phyloP scores from a whole-genome alignment of 257 asterid genomes.

The Anisodus acutangulus region DNA sequence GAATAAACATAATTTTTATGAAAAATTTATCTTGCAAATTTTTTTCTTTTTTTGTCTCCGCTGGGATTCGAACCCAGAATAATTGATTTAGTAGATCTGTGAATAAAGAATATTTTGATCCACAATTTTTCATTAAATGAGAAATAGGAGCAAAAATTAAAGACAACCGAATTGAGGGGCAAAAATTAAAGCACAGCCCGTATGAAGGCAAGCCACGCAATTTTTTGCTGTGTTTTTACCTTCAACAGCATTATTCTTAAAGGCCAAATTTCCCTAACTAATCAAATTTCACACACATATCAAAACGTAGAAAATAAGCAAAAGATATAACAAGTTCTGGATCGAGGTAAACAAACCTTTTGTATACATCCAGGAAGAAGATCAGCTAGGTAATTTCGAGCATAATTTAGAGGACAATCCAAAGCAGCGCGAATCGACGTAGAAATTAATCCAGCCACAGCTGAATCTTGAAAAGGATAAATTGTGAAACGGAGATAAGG shows the following conservation, averaged over 20 bases:
- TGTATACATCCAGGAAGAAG: slow-evolving; percentile 42
- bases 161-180: no score
- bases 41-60: no score
- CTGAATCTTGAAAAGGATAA: slow-evolving; percentile 39
- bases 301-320: neutral
- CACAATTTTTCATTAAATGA: no score
- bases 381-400: slow-evolving; percentile 46
- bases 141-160: no score
- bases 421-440: slow-evolving; percentile 53
- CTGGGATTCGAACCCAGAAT: no score
- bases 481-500: slow-evolving; percentile 43
- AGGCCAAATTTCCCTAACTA: neutral
- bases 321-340: slow-evolving; percentile 32
- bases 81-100: no score
- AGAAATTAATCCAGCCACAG: slow-evolving; percentile 47
- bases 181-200: no score
- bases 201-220: no score
- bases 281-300: neutral
- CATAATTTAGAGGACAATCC: slow-evolving; percentile 53
- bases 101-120: no score
- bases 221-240: neutral
- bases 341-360: slow-evolving; percentile 41
- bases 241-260: neutral
- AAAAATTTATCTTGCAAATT: no score
- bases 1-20: no score